Evolutionary conservation across 2,329 filamentous ascomycete genomes (phyloP).

Genomic region (Alternaria sp.): DNA sequence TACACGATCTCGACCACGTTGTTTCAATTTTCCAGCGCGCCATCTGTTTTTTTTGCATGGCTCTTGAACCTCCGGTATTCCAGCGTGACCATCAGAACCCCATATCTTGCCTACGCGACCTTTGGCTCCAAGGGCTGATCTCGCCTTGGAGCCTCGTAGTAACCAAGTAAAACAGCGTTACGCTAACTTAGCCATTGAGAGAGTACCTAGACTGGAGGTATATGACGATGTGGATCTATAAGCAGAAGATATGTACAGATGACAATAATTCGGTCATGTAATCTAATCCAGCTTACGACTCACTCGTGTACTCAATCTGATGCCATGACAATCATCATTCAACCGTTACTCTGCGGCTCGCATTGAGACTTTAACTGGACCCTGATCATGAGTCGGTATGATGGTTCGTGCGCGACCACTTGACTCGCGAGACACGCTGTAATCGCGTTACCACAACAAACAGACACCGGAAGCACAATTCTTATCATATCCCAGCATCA

Average conservation of each 20-base stretch:
- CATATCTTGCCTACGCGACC: too few species aligned
- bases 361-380: neutral
- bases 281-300: neutral
- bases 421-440: conserved; percentile 10
- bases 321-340: neutral
- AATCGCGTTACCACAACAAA: conserved; percentile 36
- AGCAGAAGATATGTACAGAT: neutral
- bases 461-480: conserved; percentile 28
- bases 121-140: too few species aligned
- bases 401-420: conserved; percentile 15
- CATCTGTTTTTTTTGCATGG: neutral
- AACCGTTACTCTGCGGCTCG: neutral
- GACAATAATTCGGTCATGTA: neutral
- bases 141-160: too few species aligned
- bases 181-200: too few species aligned
- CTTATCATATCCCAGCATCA: conserved; percentile 25
- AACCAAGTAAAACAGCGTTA: too few species aligned
- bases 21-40: neutral
- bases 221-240: too few species aligned
- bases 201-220: too few species aligned
- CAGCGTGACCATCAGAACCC: neutral
- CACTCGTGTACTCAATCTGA: neutral
- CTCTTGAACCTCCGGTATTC: neutral
- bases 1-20: neutral
- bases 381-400: neutral